Base-by-base conservation (phyloP, 2,329 filamentous ascomycete genomes). In the Cryphonectria japonica region DNA sequence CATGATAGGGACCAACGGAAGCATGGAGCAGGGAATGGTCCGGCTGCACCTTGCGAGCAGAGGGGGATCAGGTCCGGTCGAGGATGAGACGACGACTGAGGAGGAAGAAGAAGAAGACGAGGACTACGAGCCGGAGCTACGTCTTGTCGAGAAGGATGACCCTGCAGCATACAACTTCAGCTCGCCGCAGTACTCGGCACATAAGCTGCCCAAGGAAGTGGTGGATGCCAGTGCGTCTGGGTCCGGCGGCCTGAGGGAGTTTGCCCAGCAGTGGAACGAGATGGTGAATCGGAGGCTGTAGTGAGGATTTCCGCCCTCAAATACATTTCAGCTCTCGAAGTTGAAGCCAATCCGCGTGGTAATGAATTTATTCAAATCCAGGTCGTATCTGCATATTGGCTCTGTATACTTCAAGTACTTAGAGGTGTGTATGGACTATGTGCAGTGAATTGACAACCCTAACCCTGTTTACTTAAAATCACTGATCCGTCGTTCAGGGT, bases 201-300 rank as follows among this genome's bases (percentile, higher is more conserved):
- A 98, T 79, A 99, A 98, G 82, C 83, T 99, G 76, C 96, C 96
- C 0, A 94, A 91, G 79, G 96, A 99, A 76, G 94, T 98, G 2
- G 95, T 98, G 3, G 89, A 92, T 75, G 90, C 90, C 29, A 88
- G 89, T 75, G 77, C 87, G 75, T 87, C 87, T 0, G 92, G 92
- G 3, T 89, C 93, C 69, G 93, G 92, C 3, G 92, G 92, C 0
- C 86, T 98, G 83, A 87, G 91, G 72, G 94, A 97, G 81, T 95
- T 96, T 82, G 89, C 92, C 73, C 86, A 87, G 75, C 88, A 91
- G 78, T 95, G 93, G 93, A 90, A 89, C 77, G 86, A 91, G 73
- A 84, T 89, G 67, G 73, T 78, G 8, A 76, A 75, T 62, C 71
- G 75, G 11, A 74, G 75, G 61, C 66, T 54, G n/a, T 72, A 72